Evolutionary conservation across 1,284 basidiomycete genomes (phyloP).

Genomic region (Trichosporon inkin): DNA sequence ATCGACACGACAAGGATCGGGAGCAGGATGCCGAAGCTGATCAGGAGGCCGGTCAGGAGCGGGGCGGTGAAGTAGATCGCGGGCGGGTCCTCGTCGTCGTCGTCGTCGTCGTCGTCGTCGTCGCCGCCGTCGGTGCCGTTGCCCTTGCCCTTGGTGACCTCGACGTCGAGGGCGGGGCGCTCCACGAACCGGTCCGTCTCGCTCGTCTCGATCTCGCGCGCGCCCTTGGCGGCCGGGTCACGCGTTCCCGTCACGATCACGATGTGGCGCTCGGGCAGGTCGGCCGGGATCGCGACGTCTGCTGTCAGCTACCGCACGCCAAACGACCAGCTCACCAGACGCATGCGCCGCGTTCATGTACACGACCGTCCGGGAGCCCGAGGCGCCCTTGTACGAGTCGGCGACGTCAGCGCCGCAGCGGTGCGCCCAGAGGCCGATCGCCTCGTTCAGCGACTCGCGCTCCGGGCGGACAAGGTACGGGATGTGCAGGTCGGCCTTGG

Average conservation of each 20-base stretch:
- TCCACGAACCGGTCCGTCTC: conserved; percentile 11
- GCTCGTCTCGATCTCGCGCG: conserved; percentile 10
- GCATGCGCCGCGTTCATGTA: conserved; percentile 19
- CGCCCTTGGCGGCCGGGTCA: conserved; percentile 16
- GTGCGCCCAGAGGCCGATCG: conserved; percentile 35
- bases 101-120: conserved; percentile 62
- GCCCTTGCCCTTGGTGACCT: conserved; percentile 31
- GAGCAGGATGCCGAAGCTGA: conserved; percentile 66
- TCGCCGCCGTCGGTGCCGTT: conserved; percentile 28
- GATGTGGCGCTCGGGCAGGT: conserved; percentile 27
- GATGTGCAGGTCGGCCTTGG: conserved; percentile 30
- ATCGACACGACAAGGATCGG: conserved; percentile 67
- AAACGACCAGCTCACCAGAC: conserved; percentile 8
- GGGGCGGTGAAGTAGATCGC: conserved; percentile 65
- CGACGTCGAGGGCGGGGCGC: neutral
- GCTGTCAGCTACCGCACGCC: neutral
- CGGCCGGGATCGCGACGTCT: conserved; percentile 19
- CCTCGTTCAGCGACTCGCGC: conserved; percentile 26
- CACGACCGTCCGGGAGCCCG: conserved; percentile 9
- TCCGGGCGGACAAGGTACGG: conserved; percentile 25
- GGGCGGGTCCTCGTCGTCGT: conserved; percentile 35
- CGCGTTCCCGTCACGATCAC: conserved; percentile 42
- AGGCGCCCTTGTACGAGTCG: conserved; percentile 11
- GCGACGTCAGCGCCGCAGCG: conserved; percentile 37
- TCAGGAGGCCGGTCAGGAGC: conserved; percentile 65